A percentile compares a stretch with the other conserved stretches of the same genome.
phyloP scores from a whole-genome alignment of 1,139 yeast species.

The Eremothecium coryli region DNA sequence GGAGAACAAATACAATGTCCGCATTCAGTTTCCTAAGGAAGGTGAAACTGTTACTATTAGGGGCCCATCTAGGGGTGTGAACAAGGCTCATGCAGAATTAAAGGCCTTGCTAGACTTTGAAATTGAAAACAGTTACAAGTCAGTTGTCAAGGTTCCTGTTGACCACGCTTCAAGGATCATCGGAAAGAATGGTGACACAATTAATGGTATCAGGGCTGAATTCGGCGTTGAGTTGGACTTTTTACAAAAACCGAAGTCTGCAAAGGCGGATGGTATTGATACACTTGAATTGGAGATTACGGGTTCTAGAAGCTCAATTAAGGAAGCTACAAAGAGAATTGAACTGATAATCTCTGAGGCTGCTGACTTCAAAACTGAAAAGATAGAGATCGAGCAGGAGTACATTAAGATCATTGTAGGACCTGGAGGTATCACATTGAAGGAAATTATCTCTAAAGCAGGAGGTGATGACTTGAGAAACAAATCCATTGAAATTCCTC shows the following conservation, averaged over 20 bases:
- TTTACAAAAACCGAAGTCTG: slow-evolving; percentile 38
- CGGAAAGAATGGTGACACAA: slow-evolving; percentile 80
- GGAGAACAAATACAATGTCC: slow-evolving; percentile 81
- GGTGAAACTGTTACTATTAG: slow-evolving; percentile 65
- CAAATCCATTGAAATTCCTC: slow-evolving; percentile 67
- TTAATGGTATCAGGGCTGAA: slow-evolving; percentile 74
- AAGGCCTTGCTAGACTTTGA: slow-evolving; percentile 78
- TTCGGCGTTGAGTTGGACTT: slow-evolving; percentile 70
- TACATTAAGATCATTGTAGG: slow-evolving; percentile 79
- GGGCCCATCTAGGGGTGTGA: slow-evolving; percentile 89
- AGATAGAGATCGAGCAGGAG: slow-evolving; percentile 60
- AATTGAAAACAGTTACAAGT: slow-evolving; percentile 71
- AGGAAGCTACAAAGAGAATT: slow-evolving; percentile 60
- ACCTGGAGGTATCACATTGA: slow-evolving; percentile 64
- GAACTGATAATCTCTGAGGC: slow-evolving; percentile 56
- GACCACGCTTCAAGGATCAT: slow-evolving; percentile 74
- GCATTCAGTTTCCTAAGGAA: slow-evolving; percentile 62
- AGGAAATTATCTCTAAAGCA: slow-evolving; percentile 67
- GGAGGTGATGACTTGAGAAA: slow-evolving; percentile 54
- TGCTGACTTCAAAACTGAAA: slow-evolving; percentile 53
- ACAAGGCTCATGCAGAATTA: slow-evolving; percentile 78
- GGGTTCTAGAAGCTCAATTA: slow-evolving; percentile 76
- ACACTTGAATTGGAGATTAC: slow-evolving; percentile 57
- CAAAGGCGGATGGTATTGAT: slow-evolving; percentile 34
- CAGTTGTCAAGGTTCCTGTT: slow-evolving; percentile 55